Evolutionary conservation across 2,329 filamentous ascomycete species (phyloP), one percentile per base, ranked within the genome.

Genomic region (Alternaria ethzedia): DNA sequence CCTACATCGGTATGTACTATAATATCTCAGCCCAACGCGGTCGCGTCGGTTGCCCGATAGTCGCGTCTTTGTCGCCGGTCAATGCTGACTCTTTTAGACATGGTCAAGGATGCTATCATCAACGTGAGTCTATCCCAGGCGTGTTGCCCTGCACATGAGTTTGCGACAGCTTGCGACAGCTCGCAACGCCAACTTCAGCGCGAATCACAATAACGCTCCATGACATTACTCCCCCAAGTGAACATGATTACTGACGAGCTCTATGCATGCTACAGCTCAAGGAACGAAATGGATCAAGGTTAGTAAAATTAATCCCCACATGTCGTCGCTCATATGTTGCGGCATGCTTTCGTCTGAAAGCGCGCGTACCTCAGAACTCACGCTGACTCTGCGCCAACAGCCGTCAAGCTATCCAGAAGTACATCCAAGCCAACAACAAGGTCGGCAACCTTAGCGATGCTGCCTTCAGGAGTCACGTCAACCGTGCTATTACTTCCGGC

Each of bases 401-500:
- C 79, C 90, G 90, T 78, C 88, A 90, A 82, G 88, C 88, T 59
- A 86, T 92, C 79, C 91, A 91, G 86, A 92, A 92, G 81, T 92
- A 92, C 80, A 88, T 92, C 71, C 85, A 86, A 78, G 86, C 87
- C 78, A 92, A 91, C 87, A 91, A 91, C 85, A 87, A 87, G 76
- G 83, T 90, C 73, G 83, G 82, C 69, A 81, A 77, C 68, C 83
- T 86, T 59, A 84, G 82, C 69, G 85, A 87, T 66, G 80, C 82
- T 59, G 83, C 85, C 61, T 91, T 92, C 80, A 89, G 89, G 79
- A 87, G 86, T 66, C 90, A 94, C 75, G 93, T 96, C 88, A 96
- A 96, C 89, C 91, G 91, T 82, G 92, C 93, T 57, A 86, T 96
- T 79, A 89, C 91, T 83, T 83, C 85, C 64, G 94, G 94, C 81